phyloP scores from a whole-genome alignment of 345 rosid genomes.

The Carallia pectinifolia region DNA sequence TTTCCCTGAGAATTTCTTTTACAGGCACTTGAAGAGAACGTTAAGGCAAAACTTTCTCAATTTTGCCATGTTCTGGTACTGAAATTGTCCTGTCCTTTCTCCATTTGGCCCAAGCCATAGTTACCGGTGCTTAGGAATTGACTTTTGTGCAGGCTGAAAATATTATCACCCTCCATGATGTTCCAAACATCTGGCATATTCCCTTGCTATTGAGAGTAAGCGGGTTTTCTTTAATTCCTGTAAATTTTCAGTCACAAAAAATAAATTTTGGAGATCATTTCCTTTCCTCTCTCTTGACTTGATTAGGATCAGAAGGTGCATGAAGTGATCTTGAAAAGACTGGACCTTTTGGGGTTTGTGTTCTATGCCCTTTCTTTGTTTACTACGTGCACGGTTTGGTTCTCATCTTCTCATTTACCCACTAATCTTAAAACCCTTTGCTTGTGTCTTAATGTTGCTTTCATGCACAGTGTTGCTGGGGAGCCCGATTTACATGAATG shows the following conservation, averaged over 20 bases:
- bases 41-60: conserved; percentile 79
- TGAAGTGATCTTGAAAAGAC: conserved; percentile 71
- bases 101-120: neutral
- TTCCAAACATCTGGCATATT: conserved; percentile 95
- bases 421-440: neutral
- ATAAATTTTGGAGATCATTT: conserved; percentile 4
- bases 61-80: conserved; percentile 92
- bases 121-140: neutral
- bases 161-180: conserved; percentile 77
- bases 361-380: neutral
- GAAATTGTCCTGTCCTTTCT: neutral
- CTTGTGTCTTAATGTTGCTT: conserved; percentile 1
- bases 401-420: neutral
- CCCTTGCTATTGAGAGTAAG: conserved; percentile 87
- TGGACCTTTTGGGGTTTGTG: conserved; percentile 71
- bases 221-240: neutral
- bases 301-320: conserved; percentile 93
- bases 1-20: conserved; percentile 14
- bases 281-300: conserved; percentile 2
- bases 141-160: conserved; percentile 59
- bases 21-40: conserved; percentile 86
- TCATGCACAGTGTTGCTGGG: conserved; percentile 46
- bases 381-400: too few relatives aligned
- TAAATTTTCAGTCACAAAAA: neutral
- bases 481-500: conserved; percentile 76